Evolutionary conservation across 1,284 basidiomycete species (phyloP), one percentile per base, ranked within the genome.

Genomic region (Veloboletus limbatus): DNA sequence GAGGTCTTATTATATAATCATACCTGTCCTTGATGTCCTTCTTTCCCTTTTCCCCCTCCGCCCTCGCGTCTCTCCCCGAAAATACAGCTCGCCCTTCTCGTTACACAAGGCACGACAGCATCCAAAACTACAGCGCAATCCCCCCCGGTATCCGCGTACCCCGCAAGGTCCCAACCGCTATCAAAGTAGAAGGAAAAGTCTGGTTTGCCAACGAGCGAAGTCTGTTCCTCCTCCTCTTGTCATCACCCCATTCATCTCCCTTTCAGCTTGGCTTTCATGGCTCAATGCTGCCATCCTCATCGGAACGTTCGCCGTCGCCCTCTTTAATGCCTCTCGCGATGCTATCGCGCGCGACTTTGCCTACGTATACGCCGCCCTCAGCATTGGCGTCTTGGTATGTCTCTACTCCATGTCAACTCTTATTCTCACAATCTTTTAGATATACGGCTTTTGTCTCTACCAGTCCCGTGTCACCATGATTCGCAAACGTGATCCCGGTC

Each of bases 131-230:
- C 59, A 79, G 81, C 57, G 68, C 87, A 2, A 86, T 86, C 58
- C 79, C 83, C 2, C 69, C 80, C 0, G 73, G 76, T 37, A 79
- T 89, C 28, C 73, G 82, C 28, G 74, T 89, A 0, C 91, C 89
- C 1, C 89, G 93, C 75, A 95, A 96, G 67, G 83, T 96, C 27
- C 76, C 89, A 1, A 91, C 94, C 0, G 88, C 92, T 1, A 79
- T 98, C 57, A 88, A 88, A 55, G 92, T 99, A 30, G 96, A 99
- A 68, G 89, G 88, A 25, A 99, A 99, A 65, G 96, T 99, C 33
- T 99, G 96, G 90, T 97, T 99, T 70, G 95, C 97, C 7, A 97
- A 98, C 66, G 97, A 99, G 69, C 77, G 97, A 56, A 99, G 89
- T 92, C 49, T 45, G 75, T 67, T 24, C 31, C 4, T 10, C 28